Conservation (phyloP, 1,139 yeast genomes). For the Arxiozyma heterogenica region DNA sequence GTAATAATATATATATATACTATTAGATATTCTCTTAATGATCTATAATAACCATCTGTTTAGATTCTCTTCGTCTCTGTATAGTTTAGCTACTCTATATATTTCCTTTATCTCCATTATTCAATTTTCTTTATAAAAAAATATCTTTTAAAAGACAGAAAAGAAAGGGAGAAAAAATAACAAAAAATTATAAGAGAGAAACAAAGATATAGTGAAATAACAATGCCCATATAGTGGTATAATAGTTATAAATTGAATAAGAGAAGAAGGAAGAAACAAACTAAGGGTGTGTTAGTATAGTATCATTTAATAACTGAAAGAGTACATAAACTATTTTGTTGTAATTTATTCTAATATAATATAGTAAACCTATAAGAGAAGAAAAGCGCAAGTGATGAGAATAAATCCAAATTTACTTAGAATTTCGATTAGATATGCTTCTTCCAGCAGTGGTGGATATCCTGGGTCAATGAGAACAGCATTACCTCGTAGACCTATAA, state of each 20-base stretch:
- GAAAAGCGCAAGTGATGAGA: conserved; percentile 4
- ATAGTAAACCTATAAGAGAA: neutral
- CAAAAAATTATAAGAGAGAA: neutral
- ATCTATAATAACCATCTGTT: too few relatives aligned
- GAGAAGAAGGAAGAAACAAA: neutral
- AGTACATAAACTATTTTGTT: neutral
- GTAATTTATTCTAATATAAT: too few relatives aligned
- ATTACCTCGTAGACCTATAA: conserved; percentile 34
- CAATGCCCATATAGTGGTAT: neutral
- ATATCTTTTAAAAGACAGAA: neutral
- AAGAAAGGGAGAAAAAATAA: too few relatives aligned
- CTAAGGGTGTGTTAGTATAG: neutral
- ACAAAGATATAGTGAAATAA: neutral
- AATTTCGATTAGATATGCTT: conserved; percentile 18
- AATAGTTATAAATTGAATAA: neutral
- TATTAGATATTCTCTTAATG: neutral
- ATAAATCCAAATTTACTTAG: neutral
- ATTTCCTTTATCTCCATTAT: neutral
- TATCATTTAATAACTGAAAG: neutral
- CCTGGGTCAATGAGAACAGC: conserved; percentile 22
- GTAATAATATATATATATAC: too few relatives aligned
- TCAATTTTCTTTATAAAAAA: too few relatives aligned
- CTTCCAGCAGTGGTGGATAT: conserved; percentile 18
- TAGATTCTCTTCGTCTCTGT: neutral
- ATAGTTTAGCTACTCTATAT: too few relatives aligned